A percentile compares a stretch with the other conserved stretches of the same genome.
Evolutionary conservation across 75 land plant genomes (phyloP).

Genomic region (Pseudotsuga menziesii): DNA sequence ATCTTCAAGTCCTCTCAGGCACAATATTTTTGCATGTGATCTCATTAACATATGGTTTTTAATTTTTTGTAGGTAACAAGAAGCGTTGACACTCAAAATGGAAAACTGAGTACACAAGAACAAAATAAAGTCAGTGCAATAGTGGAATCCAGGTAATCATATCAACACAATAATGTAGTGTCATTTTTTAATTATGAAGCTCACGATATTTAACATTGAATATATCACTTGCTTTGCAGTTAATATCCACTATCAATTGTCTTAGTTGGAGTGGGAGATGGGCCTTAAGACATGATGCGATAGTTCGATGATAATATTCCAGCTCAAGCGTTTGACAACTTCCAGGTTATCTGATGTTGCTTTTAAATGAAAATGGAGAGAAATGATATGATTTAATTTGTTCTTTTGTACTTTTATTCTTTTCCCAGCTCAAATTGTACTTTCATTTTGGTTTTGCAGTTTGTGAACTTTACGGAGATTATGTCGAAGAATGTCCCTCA

Average conservation of each 20-base stretch:
- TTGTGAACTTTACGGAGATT: slow-evolving; percentile 92
- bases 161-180: background rate
- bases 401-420: background rate
- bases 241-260: slow-evolving; percentile 72
- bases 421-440: background rate
- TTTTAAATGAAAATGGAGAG: background rate
- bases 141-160: slow-evolving; percentile 58
- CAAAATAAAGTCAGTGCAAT: slow-evolving; percentile 58
- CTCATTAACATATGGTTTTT: background rate
- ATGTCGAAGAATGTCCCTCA: slow-evolving; percentile 55
- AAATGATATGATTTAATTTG: background rate
- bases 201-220: background rate
- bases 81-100: slow-evolving; percentile 52
- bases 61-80: slow-evolving; percentile 58
- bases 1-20: background rate
- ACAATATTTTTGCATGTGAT: background rate
- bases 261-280: slow-evolving; percentile 84
- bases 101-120: slow-evolving; percentile 70
- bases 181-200: background rate
- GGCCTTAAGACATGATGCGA: slow-evolving; percentile 83
- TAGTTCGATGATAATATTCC: slow-evolving; percentile 81
- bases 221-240: slow-evolving; percentile 21
- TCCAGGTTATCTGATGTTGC: slow-evolving; percentile 46
- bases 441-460: slow-evolving; percentile 36
- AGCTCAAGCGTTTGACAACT: slow-evolving; percentile 69